Conservation (phyloP, 1,284 basidiomycete species). For the Pholiota adiposa region DNA sequence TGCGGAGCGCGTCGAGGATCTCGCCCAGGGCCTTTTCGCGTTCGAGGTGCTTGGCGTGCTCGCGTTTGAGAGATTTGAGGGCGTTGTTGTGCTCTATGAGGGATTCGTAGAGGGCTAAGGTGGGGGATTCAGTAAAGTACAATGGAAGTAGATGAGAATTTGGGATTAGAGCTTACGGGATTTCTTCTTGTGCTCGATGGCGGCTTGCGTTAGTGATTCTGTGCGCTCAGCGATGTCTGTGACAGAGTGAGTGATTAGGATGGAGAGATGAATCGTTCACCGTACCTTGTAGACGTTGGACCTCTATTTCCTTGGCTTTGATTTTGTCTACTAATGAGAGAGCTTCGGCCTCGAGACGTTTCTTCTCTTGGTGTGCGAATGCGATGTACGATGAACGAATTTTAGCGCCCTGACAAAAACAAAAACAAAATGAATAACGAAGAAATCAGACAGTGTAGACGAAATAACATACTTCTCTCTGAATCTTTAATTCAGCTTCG, state of each 20-base stretch:
- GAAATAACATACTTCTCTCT: constrained; percentile 68
- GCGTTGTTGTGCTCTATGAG: constrained; percentile 78
- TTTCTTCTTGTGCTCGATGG: constrained; percentile 80
- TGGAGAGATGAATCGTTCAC: background rate
- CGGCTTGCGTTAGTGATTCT: constrained; percentile 75
- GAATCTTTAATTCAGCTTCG: constrained; percentile 76
- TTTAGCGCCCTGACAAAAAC: constrained; percentile 74
- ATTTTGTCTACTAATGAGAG: constrained; percentile 60
- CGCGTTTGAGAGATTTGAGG: constrained; percentile 75
- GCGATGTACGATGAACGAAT: constrained; percentile 88
- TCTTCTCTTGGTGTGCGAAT: constrained; percentile 88
- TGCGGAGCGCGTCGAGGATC: constrained; percentile 83
- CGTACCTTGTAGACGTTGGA: constrained; percentile 66
- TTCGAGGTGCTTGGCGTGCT: constrained; percentile 73
- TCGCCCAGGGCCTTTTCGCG: constrained; percentile 81
- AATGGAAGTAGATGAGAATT: background rate
- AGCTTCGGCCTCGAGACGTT: constrained; percentile 69
- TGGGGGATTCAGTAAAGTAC: background rate
- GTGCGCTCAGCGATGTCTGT: constrained; percentile 70
- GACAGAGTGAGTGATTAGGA: constrained; percentile 2
- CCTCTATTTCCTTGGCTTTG: constrained; percentile 69
- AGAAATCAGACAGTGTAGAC: background rate
- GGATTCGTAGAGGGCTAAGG: constrained; percentile 79
- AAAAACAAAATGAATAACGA: background rate
- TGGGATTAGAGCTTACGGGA: constrained; percentile 65